Evolutionary conservation across 768 basidiomycete genomes (phyloP).

Genomic region (Kwoniella heveanensis): DNA sequence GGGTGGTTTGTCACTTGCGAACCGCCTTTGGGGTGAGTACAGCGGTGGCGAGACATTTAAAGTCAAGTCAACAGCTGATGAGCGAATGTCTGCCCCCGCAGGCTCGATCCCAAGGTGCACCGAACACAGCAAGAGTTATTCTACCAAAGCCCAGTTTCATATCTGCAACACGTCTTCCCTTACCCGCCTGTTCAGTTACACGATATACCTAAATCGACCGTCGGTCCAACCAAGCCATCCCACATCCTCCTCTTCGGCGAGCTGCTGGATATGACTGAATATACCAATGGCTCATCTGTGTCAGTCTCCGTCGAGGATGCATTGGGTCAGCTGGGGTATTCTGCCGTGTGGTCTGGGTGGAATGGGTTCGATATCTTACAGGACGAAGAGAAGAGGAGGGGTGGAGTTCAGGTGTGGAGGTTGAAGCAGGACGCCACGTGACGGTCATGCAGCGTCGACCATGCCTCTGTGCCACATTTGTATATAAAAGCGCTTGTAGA

Average conservation of each 20-base stretch:
- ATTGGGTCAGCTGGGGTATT: constrained; percentile 65
- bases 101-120: constrained; percentile 64
- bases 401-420: constrained; percentile 71
- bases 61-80: constrained; percentile 5
- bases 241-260: constrained; percentile 81
- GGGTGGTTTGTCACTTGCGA: constrained; percentile 91
- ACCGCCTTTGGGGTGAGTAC: constrained; percentile 81
- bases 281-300: background rate
- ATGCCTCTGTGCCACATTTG: constrained; percentile 20
- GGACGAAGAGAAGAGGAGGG: constrained; percentile 71
- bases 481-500: background rate
- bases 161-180: constrained; percentile 72
- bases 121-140: constrained; percentile 80
- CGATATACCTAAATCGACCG: constrained; percentile 58
- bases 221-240: constrained; percentile 72
- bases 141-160: constrained; percentile 69
- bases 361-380: constrained; percentile 64
- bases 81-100: too few relatives aligned
- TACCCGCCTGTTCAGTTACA: constrained; percentile 51
- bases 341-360: constrained; percentile 66
- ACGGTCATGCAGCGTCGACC: background rate
- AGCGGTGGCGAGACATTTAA: background rate
- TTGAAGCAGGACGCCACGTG: constrained; percentile 6
- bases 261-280: constrained; percentile 60
- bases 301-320: constrained; percentile 59